phyloP scores from a whole-genome alignment of 345 rosid species.

The Bretschneidera sinensis region DNA sequence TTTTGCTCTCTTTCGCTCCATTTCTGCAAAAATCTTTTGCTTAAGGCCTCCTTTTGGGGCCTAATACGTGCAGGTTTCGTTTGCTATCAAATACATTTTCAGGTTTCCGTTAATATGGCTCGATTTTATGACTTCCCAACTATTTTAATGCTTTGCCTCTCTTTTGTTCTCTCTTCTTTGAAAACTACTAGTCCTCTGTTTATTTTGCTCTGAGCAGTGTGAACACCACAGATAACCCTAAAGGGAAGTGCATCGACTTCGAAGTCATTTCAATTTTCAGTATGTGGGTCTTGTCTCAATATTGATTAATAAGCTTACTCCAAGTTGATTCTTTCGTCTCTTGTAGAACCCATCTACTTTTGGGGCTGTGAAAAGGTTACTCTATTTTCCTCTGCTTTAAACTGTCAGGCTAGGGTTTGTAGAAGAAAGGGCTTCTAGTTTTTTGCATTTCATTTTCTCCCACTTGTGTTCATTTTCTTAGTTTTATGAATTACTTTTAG shows the following conservation, averaged over 20 bases:
- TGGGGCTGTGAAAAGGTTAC: not conserved
- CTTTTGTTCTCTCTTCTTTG: conserved; percentile 6
- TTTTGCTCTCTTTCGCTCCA: not conserved
- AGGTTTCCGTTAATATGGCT: conserved; percentile 23
- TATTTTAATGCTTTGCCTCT: conserved; percentile 14
- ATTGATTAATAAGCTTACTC: not conserved
- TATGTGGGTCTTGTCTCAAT: conserved; percentile 4
- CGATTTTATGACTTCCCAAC: conserved; percentile 22
- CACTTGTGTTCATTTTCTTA: not conserved
- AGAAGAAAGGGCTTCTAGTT: too few relatives aligned
- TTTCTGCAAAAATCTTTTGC: conserved; percentile 17
- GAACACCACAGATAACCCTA: not conserved
- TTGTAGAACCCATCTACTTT: not conserved
- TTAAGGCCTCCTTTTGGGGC: conserved; percentile 12
- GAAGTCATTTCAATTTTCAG: not conserved
- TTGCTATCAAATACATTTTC: not conserved
- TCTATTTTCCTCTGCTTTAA: not conserved
- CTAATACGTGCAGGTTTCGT: conserved; percentile 2
- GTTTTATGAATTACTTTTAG: not conserved
- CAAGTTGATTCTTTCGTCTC: conserved; percentile 11
- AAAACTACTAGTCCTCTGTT: conserved; percentile 24
- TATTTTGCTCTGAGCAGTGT: not conserved
- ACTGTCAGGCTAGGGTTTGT: not conserved
- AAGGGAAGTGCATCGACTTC: conserved; percentile 4
- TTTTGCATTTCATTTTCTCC: not conserved